Evolutionary conservation across 208 protist species (phyloP), one percentile per base, ranked within the genome.

Genomic region (Wallacemonas rigidus): DNA sequence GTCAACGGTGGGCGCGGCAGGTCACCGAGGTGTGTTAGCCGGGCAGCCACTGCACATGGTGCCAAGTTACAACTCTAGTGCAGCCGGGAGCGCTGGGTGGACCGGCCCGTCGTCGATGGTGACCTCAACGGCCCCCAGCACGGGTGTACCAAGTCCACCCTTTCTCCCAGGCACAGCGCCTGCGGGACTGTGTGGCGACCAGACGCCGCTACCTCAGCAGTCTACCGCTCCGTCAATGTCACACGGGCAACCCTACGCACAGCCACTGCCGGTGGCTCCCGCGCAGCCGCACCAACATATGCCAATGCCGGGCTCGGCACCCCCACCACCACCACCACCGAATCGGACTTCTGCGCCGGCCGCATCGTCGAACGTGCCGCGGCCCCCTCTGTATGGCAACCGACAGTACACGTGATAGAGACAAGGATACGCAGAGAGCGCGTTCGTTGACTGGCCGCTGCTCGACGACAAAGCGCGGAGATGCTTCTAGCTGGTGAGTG

Each of bases 41-140:
- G 45, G 45, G 6, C 45, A 14, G 51, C 51, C 51, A n/a, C 7
- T 62, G 17, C 56, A 36, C 8, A 6, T 38, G 36, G 43, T 65
- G 60, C n/a, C 60, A 35, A 11, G 60, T 17, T 50, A 45, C 60
- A 12, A 8, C 4, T 5, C n/a, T 41, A 65, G 17, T 8, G 8
- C 5, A 6, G n/a, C 7, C 12, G 60, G 41, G 3, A 50, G 60
- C 41, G 41, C 44, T 53, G 60, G 60, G 9, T 26, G 60, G 60
- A 65, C 60, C 6, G 7, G 12, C n/a, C 36, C 60, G 60, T 65
- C 60, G 12, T 65, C 60, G 4, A 65, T 65, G 15, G 60, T n/a
- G 40, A 65, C 60, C 7, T 65, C 60, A n/a, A 65, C 44, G 41
- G 60, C 60, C 5, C 0, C 60, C n/a, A 65, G 60, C 26, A 65